Conservation (phyloP, 2,329 filamentous ascomycete species). For the Colletotrichum plurivorum region DNA sequence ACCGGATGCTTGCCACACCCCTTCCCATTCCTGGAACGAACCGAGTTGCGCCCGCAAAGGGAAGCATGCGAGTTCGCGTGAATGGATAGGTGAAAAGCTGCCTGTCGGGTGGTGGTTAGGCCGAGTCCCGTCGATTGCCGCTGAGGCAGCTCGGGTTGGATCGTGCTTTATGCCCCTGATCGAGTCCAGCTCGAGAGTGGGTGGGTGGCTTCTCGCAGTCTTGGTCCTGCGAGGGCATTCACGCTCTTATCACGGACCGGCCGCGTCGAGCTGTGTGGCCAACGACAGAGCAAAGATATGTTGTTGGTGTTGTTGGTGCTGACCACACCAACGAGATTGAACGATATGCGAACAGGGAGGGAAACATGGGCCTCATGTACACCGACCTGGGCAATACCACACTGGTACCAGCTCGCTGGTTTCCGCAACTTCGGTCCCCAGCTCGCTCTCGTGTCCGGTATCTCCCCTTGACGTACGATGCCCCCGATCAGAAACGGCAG, state of each 20-base stretch:
- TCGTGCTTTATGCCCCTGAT: conserved; percentile 1
- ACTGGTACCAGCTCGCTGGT: conserved; percentile 8
- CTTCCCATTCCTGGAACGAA: background rate
- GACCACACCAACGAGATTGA: background rate
- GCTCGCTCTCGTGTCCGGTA: background rate
- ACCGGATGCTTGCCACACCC: background rate
- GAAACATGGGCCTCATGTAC: background rate
- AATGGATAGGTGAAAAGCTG: background rate
- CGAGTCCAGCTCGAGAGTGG: background rate
- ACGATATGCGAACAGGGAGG: background rate
- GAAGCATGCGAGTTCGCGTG: background rate
- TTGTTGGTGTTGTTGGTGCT: no score
- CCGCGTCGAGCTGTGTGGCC: background rate
- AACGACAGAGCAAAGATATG: background rate
- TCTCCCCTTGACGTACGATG: background rate
- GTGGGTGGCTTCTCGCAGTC: background rate
- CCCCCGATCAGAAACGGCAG: background rate
- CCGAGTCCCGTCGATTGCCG: background rate
- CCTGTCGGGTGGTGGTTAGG: background rate
- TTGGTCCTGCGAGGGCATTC: background rate
- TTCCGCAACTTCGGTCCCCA: background rate
- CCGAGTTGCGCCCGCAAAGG: background rate
- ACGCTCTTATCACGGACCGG: conserved; percentile 3
- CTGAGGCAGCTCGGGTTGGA: background rate
- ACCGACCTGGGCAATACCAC: conserved; percentile 2